Conservation (phyloP, 2,329 filamentous ascomycete species). For the Fusarium sublunatum region DNA sequence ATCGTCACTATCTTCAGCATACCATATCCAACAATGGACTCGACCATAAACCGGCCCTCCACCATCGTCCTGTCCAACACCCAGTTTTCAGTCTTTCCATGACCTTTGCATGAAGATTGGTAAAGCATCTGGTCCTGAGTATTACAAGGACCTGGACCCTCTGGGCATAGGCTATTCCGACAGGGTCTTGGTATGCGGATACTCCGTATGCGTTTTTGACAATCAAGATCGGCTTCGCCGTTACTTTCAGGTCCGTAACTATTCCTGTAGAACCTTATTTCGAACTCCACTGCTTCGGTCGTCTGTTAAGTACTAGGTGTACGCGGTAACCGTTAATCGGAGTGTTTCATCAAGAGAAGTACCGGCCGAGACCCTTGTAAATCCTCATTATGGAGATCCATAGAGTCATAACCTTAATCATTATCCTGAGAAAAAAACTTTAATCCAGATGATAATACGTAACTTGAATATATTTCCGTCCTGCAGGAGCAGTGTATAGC, state of each 20-base stretch:
- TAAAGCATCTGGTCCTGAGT: neutral
- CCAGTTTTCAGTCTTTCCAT: constrained; percentile 19
- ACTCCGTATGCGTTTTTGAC: neutral
- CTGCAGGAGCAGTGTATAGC: too few relatives aligned
- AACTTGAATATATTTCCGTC: too few relatives aligned
- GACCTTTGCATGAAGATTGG: constrained; percentile 27
- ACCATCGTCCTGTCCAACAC: constrained; percentile 22
- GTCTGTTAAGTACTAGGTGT: constrained; percentile 2
- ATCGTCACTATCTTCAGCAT: constrained; percentile 22
- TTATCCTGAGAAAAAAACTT: neutral
- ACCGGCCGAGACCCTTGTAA: neutral
- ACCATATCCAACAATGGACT: constrained; percentile 30
- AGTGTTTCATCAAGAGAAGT: neutral
- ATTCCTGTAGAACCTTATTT: neutral
- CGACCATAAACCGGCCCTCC: constrained; percentile 21
- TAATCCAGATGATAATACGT: too few relatives aligned
- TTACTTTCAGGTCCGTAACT: constrained; percentile 1
- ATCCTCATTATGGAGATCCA: neutral
- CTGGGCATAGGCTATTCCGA: constrained; percentile 2
- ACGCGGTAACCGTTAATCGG: constrained; percentile 11
- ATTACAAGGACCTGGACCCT: neutral
- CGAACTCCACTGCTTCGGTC: constrained; percentile 3
- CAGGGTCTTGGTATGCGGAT: constrained; percentile 5
- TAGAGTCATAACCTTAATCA: neutral
- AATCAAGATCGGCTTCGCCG: constrained; percentile 14